phyloP scores from a whole-genome alignment of 2,329 filamentous ascomycete species.

The Arthrocladium fulminans region DNA sequence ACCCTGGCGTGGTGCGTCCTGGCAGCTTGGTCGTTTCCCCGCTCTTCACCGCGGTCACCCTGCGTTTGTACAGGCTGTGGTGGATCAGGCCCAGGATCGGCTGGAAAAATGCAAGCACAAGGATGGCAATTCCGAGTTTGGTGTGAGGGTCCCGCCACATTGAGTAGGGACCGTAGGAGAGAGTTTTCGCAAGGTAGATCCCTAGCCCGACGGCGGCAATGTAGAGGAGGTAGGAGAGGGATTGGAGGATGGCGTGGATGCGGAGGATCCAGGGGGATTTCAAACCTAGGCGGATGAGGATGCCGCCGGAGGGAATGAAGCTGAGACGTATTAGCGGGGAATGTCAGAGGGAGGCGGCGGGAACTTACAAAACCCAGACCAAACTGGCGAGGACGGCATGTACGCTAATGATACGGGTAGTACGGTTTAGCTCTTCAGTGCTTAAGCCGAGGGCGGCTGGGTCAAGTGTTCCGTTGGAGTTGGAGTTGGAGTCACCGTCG shows the following conservation, averaged over 20 bases:
- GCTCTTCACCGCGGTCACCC: conserved; percentile 8
- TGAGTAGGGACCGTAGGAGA: conserved; percentile 14
- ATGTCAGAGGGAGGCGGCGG: conserved; percentile 17
- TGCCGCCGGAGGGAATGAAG: conserved; percentile 17
- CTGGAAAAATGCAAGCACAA: conserved; percentile 25
- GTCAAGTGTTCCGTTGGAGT: not conserved
- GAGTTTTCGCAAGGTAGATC: conserved; percentile 24
- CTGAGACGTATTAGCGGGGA: conserved; percentile 23
- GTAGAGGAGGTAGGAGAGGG: conserved; percentile 24
- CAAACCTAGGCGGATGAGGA: conserved; percentile 5
- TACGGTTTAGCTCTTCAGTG: conserved; percentile 11
- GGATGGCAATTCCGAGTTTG: conserved; percentile 25
- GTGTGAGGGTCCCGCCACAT: conserved; percentile 25
- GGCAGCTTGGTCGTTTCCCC: conserved; percentile 15
- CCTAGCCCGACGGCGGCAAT: conserved; percentile 25
- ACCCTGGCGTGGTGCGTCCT: conserved; percentile 16
- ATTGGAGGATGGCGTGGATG: conserved; percentile 24
- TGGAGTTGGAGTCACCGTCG: conserved; percentile 5
- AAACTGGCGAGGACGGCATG: conserved; percentile 25
- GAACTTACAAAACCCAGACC: conserved; percentile 22
- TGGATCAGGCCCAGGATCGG: conserved; percentile 26
- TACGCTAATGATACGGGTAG: conserved; percentile 17
- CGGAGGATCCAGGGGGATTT: conserved; percentile 15
- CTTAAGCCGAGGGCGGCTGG: conserved; percentile 1
- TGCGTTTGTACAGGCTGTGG: conserved; percentile 23